These are phyloP conservation scores for Colletotrichum brevisporum DNA, from an alignment of 2,329 filamentous ascomycete genomes.

Conservation along the genomic window DNA sequence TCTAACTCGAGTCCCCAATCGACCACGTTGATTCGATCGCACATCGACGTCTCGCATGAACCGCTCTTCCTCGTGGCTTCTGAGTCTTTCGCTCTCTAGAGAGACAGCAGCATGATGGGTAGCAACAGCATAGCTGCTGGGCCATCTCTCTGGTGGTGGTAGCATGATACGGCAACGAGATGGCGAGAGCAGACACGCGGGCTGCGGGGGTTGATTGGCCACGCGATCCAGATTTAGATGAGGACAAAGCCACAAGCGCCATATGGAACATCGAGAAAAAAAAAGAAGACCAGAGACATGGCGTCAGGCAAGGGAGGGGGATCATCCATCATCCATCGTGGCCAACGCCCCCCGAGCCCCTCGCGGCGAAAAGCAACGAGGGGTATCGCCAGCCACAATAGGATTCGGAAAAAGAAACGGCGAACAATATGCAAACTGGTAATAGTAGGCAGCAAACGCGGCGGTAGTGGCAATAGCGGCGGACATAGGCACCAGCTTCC, in stretches of 20 bases:
- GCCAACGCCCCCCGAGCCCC: not conserved
- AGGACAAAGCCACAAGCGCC: slow-evolving; percentile 36
- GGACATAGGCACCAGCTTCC: slow-evolving; percentile 3
- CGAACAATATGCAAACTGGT: slow-evolving; percentile 19
- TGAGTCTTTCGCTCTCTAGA: not conserved
- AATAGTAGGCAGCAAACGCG: slow-evolving; percentile 1
- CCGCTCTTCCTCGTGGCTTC: slow-evolving; percentile 18
- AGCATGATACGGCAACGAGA: slow-evolving; percentile 22
- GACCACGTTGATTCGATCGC: slow-evolving; percentile 17
- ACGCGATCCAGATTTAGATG: slow-evolving; percentile 20
- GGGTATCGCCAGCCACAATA: slow-evolving; percentile 29
- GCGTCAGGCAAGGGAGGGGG: slow-evolving; percentile 32
- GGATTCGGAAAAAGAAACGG: slow-evolving; percentile 26
- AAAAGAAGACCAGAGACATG: slow-evolving; percentile 29
- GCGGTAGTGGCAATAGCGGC: slow-evolving; percentile 9
- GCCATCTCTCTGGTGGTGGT: not conserved
- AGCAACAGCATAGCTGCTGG: not conserved
- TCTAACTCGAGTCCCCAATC: slow-evolving; percentile 28
- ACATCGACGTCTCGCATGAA: slow-evolving; percentile 15
- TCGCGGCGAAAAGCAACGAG: slow-evolving; percentile 30
- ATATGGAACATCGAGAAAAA: slow-evolving; percentile 28
- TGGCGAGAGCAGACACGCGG: slow-evolving; percentile 31
- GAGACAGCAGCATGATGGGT: too few relatives aligned
- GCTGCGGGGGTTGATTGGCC: slow-evolving; percentile 29
- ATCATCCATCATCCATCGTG: slow-evolving; percentile 28